phyloP scores from a whole-genome alignment of 352 stramenopile species.

The Phytophthora pini region DNA sequence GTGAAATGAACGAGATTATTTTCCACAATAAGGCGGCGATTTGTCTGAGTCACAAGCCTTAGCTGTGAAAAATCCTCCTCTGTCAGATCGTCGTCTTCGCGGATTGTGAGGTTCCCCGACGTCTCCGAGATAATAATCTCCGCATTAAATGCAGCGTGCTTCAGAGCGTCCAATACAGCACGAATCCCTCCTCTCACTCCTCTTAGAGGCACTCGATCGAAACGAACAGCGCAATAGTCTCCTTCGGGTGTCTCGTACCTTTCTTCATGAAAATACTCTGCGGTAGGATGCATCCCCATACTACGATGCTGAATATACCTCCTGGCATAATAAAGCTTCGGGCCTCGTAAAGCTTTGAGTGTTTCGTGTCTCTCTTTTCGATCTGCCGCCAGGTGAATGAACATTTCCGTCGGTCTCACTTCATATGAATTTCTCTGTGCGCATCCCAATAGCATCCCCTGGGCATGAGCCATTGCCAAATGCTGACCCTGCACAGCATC shows the following conservation, averaged over 20 bases:
- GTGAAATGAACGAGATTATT: slow-evolving; percentile 39
- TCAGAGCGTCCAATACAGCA: slow-evolving; percentile 45
- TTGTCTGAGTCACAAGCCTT: slow-evolving; percentile 41
- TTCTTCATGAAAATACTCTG: slow-evolving; percentile 43
- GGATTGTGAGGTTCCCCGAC: slow-evolving; percentile 53
- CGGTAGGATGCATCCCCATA: slow-evolving; percentile 31
- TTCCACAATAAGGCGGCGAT: slow-evolving; percentile 33
- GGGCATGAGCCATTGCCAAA: slow-evolving; percentile 24
- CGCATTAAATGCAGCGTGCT: slow-evolving; percentile 50
- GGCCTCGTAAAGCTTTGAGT: slow-evolving; percentile 32
- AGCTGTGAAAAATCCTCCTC: slow-evolving; percentile 47
- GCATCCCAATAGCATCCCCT: slow-evolving; percentile 30
- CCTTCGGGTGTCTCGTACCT: slow-evolving; percentile 46
- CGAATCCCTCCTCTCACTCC: slow-evolving; percentile 34
- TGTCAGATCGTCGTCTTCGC: slow-evolving; percentile 57
- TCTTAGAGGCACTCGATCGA: slow-evolving; percentile 48
- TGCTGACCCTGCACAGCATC: slow-evolving; percentile 34
- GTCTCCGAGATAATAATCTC: slow-evolving; percentile 71
- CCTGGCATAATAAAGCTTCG: slow-evolving; percentile 35
- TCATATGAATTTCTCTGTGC: slow-evolving; percentile 25
- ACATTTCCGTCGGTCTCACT: slow-evolving; percentile 36
- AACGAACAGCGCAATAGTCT: slow-evolving; percentile 51
- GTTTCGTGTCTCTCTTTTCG: slow-evolving; percentile 32
- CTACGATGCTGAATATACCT: slow-evolving; percentile 42
- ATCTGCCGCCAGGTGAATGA: slow-evolving; percentile 33